Evolutionary conservation across 192 early-diverging fungal species (phyloP).

Genomic region (Lobosporangium transversale): DNA sequence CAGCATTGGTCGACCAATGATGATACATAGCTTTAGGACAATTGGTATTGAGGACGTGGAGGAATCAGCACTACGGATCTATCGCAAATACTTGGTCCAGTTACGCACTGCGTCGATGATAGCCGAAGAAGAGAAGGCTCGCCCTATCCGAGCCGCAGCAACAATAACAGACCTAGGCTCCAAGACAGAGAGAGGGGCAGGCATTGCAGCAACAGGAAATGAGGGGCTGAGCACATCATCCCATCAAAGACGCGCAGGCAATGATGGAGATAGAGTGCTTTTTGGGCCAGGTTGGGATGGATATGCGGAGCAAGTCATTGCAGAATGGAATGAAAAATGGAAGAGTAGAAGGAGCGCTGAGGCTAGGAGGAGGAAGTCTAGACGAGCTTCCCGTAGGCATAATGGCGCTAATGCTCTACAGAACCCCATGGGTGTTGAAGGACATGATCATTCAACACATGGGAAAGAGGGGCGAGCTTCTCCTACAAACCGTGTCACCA

Average conservation of each 20-base stretch:
- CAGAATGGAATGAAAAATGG: constrained; percentile 51
- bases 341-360: constrained; percentile 8
- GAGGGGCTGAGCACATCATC: background rate
- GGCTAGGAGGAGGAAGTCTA: constrained; percentile 19
- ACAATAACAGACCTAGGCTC: too few relatives aligned
- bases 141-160: background rate
- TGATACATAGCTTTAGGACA: constrained; percentile 33
- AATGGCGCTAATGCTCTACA: background rate
- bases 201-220: background rate
- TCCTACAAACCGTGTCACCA: background rate
- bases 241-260: background rate
- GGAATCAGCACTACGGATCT: constrained; percentile 42
- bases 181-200: background rate
- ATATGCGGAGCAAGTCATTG: constrained; percentile 47
- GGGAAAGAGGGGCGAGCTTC: background rate
- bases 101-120: constrained; percentile 40
- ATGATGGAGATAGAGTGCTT: constrained; percentile 7
- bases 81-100: constrained; percentile 48
- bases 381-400: constrained; percentile 6
- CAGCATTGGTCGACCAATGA: constrained; percentile 10
- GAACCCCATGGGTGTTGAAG: background rate
- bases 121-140: constrained; percentile 24
- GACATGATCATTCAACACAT: background rate
- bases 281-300: constrained; percentile 38
- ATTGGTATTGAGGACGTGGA: constrained; percentile 51